phyloP scores from a whole-genome alignment of 345 rosid genomes.

The Triadica sebifera region DNA sequence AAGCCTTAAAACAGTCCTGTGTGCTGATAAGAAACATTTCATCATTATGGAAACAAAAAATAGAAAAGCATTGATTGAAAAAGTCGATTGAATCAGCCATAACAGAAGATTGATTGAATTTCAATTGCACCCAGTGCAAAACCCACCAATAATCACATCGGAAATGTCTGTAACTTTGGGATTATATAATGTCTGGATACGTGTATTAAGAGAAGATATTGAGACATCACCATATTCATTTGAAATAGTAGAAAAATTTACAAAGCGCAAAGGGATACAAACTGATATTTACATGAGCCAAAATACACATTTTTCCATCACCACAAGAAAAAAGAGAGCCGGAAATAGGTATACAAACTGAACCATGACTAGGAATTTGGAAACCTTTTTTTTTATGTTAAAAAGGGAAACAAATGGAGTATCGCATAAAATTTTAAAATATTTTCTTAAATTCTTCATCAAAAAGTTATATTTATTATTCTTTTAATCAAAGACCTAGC shows the following conservation, averaged over 20 bases:
- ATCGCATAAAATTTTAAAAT: neutral
- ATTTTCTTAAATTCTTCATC: neutral
- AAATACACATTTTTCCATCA: neutral
- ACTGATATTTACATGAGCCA: neutral
- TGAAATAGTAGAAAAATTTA: neutral
- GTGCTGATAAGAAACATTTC: no score
- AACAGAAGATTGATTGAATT: neutral
- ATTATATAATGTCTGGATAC: neutral
- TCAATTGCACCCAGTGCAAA: neutral
- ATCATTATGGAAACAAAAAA: no score
- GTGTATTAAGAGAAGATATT: neutral
- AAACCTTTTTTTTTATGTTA: neutral
- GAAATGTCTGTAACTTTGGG: neutral
- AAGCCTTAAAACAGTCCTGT: slow-evolving; percentile 92
- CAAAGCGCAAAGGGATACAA: neutral
- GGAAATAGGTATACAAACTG: neutral
- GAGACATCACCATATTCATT: neutral
- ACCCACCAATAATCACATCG: neutral
- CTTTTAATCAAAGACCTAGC: neutral
- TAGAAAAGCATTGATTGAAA: no score
- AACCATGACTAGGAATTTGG: neutral
- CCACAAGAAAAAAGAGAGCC: neutral
- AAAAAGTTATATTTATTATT: neutral
- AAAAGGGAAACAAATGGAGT: neutral
- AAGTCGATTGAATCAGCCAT: no score